Evolutionary conservation across 345 rosid species (phyloP), one percentile per base, ranked within the genome.

Genomic region (Stellera chamaejasme): DNA sequence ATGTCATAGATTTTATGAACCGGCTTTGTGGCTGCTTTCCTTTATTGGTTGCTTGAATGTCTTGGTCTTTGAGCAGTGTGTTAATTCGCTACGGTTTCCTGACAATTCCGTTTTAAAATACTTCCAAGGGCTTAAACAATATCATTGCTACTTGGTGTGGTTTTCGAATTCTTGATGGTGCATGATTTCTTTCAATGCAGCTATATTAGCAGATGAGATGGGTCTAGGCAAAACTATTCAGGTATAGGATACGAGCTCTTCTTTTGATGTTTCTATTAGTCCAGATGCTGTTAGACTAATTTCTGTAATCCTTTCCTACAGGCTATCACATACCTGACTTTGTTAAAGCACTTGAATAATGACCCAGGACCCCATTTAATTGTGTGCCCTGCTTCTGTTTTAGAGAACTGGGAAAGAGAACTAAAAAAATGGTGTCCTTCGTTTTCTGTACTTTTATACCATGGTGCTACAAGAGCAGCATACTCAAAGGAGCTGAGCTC

Each of bases 351-450:
- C 77, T 63, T 93, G 70, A 68, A 89, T 58, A 72, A 76, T 69
- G 97, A 93, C 56, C 90, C 94, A 65, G 97, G 99, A 65, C 97
- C 97, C 58, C 99, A 90, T 73, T 71, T 93, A 77, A 69, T 93
- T 67, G 97, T 89, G 56, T 93, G 99, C 60, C 99, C 99, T 64
- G 97, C 97, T 58, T 93, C 99, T 59, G 70, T 93, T 61, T 69
- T 90, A 82, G 99, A 93, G 68, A 93, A 93, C 67, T 93, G 99
- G 99, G 97, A 87, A 76, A 83, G 99, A 75, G 97, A 93, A 64
- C 86, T 87, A 60, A 83, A 83, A 66, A 89, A 77, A 63, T 94
- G 99, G 99, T 94, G 97, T 72, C 99, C 99, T 2, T 90, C 99
- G 14, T 90, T 94, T 73, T 77, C 87, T 55, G 82, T 87, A 42